These are phyloP conservation scores for Globisporangium polare DNA, from an alignment of 352 stramenopile species.

Conservation along the genomic window DNA sequence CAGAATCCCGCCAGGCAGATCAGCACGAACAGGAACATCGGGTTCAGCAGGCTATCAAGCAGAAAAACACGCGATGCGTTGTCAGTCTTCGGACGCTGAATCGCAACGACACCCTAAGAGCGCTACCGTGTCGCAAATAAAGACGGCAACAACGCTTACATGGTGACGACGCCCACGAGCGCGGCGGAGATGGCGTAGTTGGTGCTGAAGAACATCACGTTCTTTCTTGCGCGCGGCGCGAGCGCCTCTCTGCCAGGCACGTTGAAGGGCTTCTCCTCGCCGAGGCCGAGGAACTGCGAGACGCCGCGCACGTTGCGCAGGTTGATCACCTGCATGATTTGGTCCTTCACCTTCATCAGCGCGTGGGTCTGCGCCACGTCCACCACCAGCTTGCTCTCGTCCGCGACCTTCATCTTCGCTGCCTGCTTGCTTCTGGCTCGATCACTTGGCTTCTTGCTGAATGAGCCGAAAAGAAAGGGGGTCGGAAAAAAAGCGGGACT, in stretches of 20 bases:
- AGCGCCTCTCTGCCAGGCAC: slow-evolving; percentile 61
- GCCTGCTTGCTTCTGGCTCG: slow-evolving; percentile 3
- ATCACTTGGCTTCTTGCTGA: slow-evolving; percentile 10
- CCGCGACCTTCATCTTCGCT: slow-evolving; percentile 51
- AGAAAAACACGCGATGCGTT: neutral
- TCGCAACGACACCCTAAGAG: neutral
- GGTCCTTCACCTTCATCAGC: slow-evolving; percentile 61
- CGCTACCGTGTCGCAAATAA: neutral
- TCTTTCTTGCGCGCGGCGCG: slow-evolving; percentile 65
- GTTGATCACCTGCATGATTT: slow-evolving; percentile 62
- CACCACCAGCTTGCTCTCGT: slow-evolving; percentile 63
- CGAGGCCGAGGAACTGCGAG: slow-evolving; percentile 77
- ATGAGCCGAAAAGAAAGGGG: neutral
- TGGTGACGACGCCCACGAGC: slow-evolving; percentile 77
- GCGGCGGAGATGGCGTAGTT: slow-evolving; percentile 81
- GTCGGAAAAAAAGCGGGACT: neutral
- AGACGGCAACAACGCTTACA: slow-evolving; percentile 31
- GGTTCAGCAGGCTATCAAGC: slow-evolving; percentile 63
- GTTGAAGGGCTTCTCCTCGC: slow-evolving; percentile 86
- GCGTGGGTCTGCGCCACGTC: slow-evolving; percentile 52
- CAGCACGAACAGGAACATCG: slow-evolving; percentile 85
- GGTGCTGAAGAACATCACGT: slow-evolving; percentile 78
- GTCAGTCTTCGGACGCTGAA: slow-evolving; percentile 3
- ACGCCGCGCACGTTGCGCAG: slow-evolving; percentile 78
- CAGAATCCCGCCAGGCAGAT: slow-evolving; percentile 80